A percentile compares a stretch with the other conserved stretches of the same genome.
Conservation (phyloP, 1,284 basidiomycete genomes). For the Cryptococcus depauperatus region DNA sequence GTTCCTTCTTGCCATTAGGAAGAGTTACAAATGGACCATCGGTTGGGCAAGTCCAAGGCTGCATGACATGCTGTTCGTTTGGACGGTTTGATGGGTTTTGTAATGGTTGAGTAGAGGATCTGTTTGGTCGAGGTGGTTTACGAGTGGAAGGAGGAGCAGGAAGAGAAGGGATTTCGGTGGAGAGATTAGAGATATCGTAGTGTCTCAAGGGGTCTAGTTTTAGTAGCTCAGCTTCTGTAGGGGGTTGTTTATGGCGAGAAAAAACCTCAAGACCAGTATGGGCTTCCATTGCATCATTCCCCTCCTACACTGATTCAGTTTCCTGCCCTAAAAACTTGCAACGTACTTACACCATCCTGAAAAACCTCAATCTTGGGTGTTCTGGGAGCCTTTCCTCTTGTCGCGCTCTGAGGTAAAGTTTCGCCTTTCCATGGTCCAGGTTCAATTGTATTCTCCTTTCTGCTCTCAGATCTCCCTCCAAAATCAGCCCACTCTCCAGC, state of each 20-base stretch:
- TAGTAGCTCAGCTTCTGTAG: constrained; percentile 48
- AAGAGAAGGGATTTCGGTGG: constrained; percentile 21
- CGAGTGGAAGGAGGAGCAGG: constrained; percentile 30
- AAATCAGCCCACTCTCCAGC: constrained; percentile 47
- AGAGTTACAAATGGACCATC: constrained; percentile 35
- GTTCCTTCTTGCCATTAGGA: constrained; percentile 39
- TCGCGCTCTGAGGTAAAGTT: constrained; percentile 42
- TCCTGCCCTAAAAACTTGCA: not conserved
- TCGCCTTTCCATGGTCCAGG: constrained; percentile 49
- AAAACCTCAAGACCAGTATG: constrained; percentile 42
- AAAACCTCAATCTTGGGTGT: constrained; percentile 50
- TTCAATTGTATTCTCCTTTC: constrained; percentile 49
- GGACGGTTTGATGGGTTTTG: constrained; percentile 3
- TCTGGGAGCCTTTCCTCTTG: constrained; percentile 32
- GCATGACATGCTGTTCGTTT: constrained; percentile 12
- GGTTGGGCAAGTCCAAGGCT: constrained; percentile 38
- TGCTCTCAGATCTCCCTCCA: constrained; percentile 46
- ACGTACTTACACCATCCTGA: constrained; percentile 44
- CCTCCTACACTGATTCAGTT: not conserved
- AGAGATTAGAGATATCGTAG: constrained; percentile 29
- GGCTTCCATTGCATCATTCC: constrained; percentile 9
- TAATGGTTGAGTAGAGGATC: constrained; percentile 15
- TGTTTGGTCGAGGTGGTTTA: constrained; percentile 23
- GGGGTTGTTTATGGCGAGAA: constrained; percentile 29
- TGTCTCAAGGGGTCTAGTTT: constrained; percentile 55